Evolutionary conservation across 2,329 filamentous ascomycete genomes (phyloP).

Genomic region (Biscogniauxia sp.): DNA sequence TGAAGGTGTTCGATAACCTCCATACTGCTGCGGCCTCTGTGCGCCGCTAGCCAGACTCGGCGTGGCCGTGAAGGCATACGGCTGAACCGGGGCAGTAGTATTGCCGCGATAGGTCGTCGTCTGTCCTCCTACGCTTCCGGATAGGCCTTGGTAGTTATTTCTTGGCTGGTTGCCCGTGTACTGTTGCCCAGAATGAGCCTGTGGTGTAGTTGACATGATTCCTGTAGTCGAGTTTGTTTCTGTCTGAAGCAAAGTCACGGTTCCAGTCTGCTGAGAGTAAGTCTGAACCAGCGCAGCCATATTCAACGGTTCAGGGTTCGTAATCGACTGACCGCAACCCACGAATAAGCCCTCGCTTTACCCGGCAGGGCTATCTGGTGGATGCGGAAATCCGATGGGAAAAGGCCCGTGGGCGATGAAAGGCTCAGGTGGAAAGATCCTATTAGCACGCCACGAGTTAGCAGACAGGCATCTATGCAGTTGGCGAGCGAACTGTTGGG

Average conservation of each 20-base stretch:
- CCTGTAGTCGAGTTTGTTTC: conserved; percentile 64
- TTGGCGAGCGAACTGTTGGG: background rate
- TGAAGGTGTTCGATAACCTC: conserved; percentile 47
- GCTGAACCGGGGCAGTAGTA: conserved; percentile 61
- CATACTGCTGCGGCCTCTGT: conserved; percentile 51
- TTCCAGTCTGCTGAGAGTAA: conserved; percentile 71
- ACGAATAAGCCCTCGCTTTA: conserved; percentile 17
- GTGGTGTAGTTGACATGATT: conserved; percentile 50
- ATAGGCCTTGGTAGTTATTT: conserved; percentile 50
- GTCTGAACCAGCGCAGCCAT: conserved; percentile 87
- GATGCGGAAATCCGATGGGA: conserved; percentile 2
- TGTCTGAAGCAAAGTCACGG: conserved; percentile 73
- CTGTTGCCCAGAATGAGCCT: conserved; percentile 49
- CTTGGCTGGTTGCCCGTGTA: conserved; percentile 49
- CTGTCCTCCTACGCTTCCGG: conserved; percentile 41
- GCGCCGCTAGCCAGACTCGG: conserved; percentile 58
- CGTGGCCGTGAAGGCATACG: conserved; percentile 74
- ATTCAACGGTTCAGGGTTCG: conserved; percentile 22
- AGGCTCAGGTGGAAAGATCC: conserved; percentile 1
- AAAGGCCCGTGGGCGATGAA: conserved; percentile 1
- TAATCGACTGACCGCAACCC: conserved; percentile 16
- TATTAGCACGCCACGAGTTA: conserved; percentile 6
- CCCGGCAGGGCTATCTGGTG: conserved; percentile 13
- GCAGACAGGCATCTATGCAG: background rate
- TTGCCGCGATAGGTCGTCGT: conserved; percentile 53